These are phyloP conservation scores for Bacidia gigantensis DNA, from an alignment of 495 filamentous ascomycete species.

Conservation along the genomic window DNA sequence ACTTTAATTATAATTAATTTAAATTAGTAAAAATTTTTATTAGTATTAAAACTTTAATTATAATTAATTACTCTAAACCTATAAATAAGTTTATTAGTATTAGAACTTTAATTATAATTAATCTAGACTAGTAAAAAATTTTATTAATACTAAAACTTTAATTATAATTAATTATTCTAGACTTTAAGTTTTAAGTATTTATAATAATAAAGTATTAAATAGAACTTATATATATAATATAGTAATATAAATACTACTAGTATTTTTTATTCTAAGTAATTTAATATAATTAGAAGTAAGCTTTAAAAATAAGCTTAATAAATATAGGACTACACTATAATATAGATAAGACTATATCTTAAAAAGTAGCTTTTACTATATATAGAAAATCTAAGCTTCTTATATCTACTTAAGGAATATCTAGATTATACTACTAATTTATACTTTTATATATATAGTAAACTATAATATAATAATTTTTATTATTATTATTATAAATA, in stretches of 20 bases:
- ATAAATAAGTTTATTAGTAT: neutral
- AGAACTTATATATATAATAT: neutral
- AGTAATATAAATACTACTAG: neutral
- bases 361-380: slow-evolving; percentile 2
- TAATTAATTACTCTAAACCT: neutral
- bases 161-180: neutral
- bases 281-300: neutral
- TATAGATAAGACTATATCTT: too few species aligned
- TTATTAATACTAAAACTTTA: neutral
- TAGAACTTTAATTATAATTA: neutral
- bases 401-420: slow-evolving; percentile 2
- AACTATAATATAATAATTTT: neutral
- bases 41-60: neutral
- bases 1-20: neutral
- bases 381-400: neutral
- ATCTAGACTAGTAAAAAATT: neutral
- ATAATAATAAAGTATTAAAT: neutral
- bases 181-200: neutral
- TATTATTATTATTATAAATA: slow-evolving; percentile 2
- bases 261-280: neutral
- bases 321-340: too few species aligned
- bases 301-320: too few species aligned
- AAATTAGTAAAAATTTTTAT: neutral
- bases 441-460: neutral
- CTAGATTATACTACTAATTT: slow-evolving; percentile 1